phyloP scores from a whole-genome alignment of 192 early-diverging fungal species.

The Coemansia sp. region DNA sequence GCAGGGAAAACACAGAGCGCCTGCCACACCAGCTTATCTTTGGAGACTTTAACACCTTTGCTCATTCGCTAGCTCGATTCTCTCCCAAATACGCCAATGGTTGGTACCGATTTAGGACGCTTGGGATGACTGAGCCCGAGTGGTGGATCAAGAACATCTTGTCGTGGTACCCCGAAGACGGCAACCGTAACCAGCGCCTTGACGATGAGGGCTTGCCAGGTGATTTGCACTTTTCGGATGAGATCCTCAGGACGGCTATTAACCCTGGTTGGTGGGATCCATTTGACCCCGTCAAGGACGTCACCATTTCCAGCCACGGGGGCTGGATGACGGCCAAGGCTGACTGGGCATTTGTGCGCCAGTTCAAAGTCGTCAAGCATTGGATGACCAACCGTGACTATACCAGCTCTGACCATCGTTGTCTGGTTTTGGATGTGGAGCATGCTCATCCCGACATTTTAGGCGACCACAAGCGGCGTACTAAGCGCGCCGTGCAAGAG shows the following conservation, averaged over 20 bases:
- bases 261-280: slow-evolving; percentile 81
- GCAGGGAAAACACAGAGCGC: slow-evolving; percentile 25
- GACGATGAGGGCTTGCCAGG: slow-evolving; percentile 16
- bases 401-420: slow-evolving; percentile 69
- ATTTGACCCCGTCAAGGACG: slow-evolving; percentile 59
- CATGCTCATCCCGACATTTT: slow-evolving; percentile 35
- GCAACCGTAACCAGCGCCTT: slow-evolving; percentile 24
- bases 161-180: slow-evolving; percentile 46
- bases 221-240: slow-evolving; percentile 18
- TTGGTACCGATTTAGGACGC: slow-evolving; percentile 62
- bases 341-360: slow-evolving; percentile 69
- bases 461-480: slow-evolving; percentile 26
- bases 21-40: slow-evolving; percentile 70
- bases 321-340: slow-evolving; percentile 71
- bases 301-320: slow-evolving; percentile 66
- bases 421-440: slow-evolving; percentile 60
- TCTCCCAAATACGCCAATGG: slow-evolving; percentile 64
- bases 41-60: slow-evolving; percentile 80
- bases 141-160: slow-evolving; percentile 71
- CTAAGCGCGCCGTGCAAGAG: slow-evolving; percentile 20
- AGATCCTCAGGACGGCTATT: slow-evolving; percentile 53
- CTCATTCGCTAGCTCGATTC: slow-evolving; percentile 71
- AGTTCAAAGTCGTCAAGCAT: slow-evolving; percentile 53
- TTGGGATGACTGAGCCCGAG: slow-evolving; percentile 66
- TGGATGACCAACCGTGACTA: slow-evolving; percentile 67